These are phyloP conservation scores for Aspergillus carlsbadensis DNA, from an alignment of 495 filamentous ascomycete genomes.

Conservation along the genomic window DNA sequence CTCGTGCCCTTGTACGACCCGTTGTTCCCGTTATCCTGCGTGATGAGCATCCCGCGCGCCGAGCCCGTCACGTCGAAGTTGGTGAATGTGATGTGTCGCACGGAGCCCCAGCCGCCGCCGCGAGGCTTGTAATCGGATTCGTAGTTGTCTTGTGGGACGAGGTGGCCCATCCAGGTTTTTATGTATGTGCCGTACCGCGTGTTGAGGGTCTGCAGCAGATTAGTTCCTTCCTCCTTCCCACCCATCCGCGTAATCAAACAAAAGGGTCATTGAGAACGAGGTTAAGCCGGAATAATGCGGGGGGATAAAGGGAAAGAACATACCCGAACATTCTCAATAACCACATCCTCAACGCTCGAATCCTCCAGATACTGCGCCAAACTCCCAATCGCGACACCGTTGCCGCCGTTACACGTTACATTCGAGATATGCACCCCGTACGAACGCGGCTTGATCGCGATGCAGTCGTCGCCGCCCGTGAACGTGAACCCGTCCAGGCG, in stretches of 20 bases:
- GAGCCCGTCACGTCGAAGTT: slow-evolving; percentile 52
- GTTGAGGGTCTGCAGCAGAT: background rate
- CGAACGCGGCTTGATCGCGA: slow-evolving; percentile 57
- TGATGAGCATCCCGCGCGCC: slow-evolving; percentile 40
- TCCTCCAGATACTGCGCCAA: slow-evolving; percentile 60
- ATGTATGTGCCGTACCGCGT: slow-evolving; percentile 55
- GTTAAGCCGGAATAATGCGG: no score
- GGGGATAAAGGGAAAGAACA: background rate
- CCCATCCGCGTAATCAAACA: no score
- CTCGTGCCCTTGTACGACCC: slow-evolving; percentile 49
- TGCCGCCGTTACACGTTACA: slow-evolving; percentile 53
- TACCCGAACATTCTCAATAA: slow-evolving; percentile 44
- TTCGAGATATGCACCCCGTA: slow-evolving; percentile 53
- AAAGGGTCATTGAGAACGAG: no score
- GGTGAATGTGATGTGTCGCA: slow-evolving; percentile 51
- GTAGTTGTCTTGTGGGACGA: slow-evolving; percentile 44
- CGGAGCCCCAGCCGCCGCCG: slow-evolving; percentile 53
- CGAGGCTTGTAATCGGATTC: slow-evolving; percentile 47
- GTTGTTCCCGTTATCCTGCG: slow-evolving; percentile 51
- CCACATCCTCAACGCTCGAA: slow-evolving; percentile 46
- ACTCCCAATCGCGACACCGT: slow-evolving; percentile 57
- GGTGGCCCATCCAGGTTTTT: slow-evolving; percentile 56
- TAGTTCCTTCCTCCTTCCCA: no score
- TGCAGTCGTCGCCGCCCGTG: slow-evolving; percentile 59
- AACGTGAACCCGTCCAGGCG: slow-evolving; percentile 54